Conservation (phyloP, 495 filamentous ascomycete genomes). For the Penicillium antarcticum region DNA sequence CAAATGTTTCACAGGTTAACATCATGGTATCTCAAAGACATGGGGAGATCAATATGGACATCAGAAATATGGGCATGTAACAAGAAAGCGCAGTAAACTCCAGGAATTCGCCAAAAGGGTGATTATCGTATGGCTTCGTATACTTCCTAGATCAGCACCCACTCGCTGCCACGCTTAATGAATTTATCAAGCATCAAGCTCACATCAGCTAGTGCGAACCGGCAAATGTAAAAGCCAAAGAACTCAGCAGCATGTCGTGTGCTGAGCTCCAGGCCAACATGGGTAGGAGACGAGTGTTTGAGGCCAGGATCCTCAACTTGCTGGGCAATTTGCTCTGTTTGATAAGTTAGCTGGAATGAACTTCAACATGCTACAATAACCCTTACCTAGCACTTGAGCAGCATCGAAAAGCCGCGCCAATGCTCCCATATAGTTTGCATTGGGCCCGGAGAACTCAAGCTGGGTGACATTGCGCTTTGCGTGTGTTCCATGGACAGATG, state of each 20-base stretch:
- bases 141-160: constrained; percentile 62
- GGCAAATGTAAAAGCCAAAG: constrained; percentile 94
- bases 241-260: constrained; percentile 94
- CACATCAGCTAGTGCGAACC: constrained; percentile 85
- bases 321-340: constrained; percentile 91
- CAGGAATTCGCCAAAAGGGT: neutral
- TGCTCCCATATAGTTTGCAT: constrained; percentile 85
- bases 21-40: constrained; percentile 37
- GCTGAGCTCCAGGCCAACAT: constrained; percentile 90
- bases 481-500: constrained; percentile 55
- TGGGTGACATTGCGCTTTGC: constrained; percentile 65
- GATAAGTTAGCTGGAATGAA: constrained; percentile 12
- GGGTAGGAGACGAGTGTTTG: constrained; percentile 76
- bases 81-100: constrained; percentile 1
- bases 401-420: constrained; percentile 92
- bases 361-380: neutral
- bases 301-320: constrained; percentile 93
- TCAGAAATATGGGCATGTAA: constrained; percentile 20
- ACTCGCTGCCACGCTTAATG: constrained; percentile 92
- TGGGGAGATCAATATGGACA: constrained; percentile 20
- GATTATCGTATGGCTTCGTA: constrained; percentile 10
- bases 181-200: constrained; percentile 91
- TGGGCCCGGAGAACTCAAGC: constrained; percentile 73
- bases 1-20: constrained; percentile 16
- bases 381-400: constrained; percentile 87